Percentiles rank a stretch among this genome's conserved stretches.
Conservation (phyloP, 352 stramenopile genomes). For the Phytophthora fragariaefolia region DNA sequence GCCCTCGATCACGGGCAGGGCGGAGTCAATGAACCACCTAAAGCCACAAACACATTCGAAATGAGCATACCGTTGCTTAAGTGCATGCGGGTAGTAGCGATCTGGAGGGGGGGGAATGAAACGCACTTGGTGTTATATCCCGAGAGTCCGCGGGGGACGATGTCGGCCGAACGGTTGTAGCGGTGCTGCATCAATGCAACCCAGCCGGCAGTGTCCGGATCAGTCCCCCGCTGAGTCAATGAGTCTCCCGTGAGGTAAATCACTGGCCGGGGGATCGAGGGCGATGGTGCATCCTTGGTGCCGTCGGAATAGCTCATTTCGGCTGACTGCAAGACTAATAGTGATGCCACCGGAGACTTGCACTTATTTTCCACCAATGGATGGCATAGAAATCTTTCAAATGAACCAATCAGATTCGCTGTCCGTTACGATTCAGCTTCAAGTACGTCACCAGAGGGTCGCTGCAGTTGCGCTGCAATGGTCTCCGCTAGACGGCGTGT, state of each 20-base stretch:
- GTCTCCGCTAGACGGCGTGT: constrained; percentile 21
- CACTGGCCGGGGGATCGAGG: constrained; percentile 30
- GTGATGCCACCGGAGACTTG: constrained; percentile 8
- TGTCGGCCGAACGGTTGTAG: constrained; percentile 54
- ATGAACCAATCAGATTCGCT: constrained; percentile 22
- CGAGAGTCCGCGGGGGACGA: constrained; percentile 53
- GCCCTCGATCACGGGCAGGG: constrained; percentile 40
- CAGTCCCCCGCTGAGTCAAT: constrained; percentile 49
- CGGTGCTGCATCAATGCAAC: constrained; percentile 45
- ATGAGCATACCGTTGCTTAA: no score
- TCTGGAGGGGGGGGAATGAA: neutral
- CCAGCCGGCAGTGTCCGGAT: constrained; percentile 45
- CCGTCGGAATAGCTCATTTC: constrained; percentile 28
- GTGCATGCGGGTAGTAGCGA: no score
- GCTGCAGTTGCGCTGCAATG: constrained; percentile 10
- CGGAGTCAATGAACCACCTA: constrained; percentile 57
- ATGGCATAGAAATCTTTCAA: neutral
- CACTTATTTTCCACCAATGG: constrained; percentile 18
- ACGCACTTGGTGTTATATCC: constrained; percentile 59
- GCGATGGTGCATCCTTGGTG: neutral
- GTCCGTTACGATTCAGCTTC: constrained; percentile 34
- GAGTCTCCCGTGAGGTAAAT: constrained; percentile 59
- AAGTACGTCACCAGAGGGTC: constrained; percentile 29
- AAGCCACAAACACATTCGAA: neutral
- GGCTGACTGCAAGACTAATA: constrained; percentile 4